These are phyloP conservation scores for Diaporthe sp. DNA, from an alignment of 2,329 filamentous ascomycete species.

Conservation along the genomic window DNA sequence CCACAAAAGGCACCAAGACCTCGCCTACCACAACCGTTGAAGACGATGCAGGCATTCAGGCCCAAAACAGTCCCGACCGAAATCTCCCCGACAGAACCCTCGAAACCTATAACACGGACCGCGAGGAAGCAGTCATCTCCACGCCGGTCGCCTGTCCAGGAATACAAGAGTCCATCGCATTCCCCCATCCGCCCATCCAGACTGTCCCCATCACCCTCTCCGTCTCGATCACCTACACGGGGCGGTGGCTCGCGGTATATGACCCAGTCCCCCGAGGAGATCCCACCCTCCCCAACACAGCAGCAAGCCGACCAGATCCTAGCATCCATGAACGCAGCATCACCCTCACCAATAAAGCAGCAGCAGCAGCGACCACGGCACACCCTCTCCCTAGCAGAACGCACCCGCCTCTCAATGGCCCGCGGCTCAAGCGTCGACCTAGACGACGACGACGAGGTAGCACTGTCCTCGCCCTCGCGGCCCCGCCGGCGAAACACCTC, in stretches of 20 bases:
- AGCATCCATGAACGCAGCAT: constrained; percentile 63
- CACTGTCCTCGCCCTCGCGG: background rate
- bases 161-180: background rate
- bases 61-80: constrained; percentile 27
- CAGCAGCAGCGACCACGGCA: constrained; percentile 59
- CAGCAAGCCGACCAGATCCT: constrained; percentile 67
- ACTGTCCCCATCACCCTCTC: constrained; percentile 9
- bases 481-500: constrained; percentile 13
- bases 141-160: background rate
- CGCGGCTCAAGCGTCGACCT: constrained; percentile 56
- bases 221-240: constrained; percentile 20
- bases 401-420: constrained; percentile 85
- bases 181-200: background rate
- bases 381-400: constrained; percentile 75
- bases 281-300: constrained; percentile 53
- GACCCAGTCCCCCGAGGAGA: constrained; percentile 34
- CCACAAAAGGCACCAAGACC: background rate
- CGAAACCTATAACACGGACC: no score
- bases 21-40: constrained; percentile 26
- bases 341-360: constrained; percentile 66
- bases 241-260: background rate
- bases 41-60: constrained; percentile 23
- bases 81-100: constrained; percentile 15
- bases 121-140: constrained; percentile 6
- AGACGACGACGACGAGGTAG: constrained; percentile 38